Conservation (phyloP, 257 asterid genomes). For the Primulina eburnea region DNA sequence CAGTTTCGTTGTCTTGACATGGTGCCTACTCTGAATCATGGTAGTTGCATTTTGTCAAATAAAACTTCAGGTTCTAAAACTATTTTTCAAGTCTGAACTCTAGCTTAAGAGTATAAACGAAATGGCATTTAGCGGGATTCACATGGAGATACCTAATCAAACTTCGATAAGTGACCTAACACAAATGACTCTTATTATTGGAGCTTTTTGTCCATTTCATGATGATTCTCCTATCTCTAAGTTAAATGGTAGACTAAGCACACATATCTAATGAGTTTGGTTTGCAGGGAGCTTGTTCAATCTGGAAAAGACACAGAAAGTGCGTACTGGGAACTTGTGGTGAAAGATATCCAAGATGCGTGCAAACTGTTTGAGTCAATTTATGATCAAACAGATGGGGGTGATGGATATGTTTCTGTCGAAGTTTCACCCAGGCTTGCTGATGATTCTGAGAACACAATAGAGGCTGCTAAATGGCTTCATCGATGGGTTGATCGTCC, state of each 20-base stretch:
- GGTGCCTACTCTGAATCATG: conserved; percentile 3
- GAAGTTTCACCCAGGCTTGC: conserved; percentile 98
- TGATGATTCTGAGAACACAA: conserved; percentile 84
- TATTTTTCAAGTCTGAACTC: neutral
- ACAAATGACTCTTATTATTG: neutral
- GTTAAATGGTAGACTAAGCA: neutral
- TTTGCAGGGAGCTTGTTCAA: conserved; percentile 84
- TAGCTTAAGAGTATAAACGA: neutral
- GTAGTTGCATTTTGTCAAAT: neutral
- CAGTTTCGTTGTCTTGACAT: neutral
- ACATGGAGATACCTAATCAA: neutral
- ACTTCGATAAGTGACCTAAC: neutral
- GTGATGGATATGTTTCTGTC: conserved; percentile 97
- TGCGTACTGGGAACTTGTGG: conserved; percentile 98
- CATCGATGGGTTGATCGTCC: conserved; percentile 79
- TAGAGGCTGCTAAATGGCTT: conserved; percentile 94
- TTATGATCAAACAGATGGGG: conserved; percentile 84
- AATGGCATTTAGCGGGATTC: neutral
- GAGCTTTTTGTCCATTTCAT: neutral
- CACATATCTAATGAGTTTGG: neutral
- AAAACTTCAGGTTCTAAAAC: neutral
- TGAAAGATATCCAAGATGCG: conserved; percentile 99
- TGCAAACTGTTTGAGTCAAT: conserved; percentile 91
- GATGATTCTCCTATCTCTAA: conserved; percentile 8
- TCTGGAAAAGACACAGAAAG: conserved; percentile 87